Base-by-base conservation (phyloP, 331 rosid genomes). In the Telfairia occidentalis region DNA sequence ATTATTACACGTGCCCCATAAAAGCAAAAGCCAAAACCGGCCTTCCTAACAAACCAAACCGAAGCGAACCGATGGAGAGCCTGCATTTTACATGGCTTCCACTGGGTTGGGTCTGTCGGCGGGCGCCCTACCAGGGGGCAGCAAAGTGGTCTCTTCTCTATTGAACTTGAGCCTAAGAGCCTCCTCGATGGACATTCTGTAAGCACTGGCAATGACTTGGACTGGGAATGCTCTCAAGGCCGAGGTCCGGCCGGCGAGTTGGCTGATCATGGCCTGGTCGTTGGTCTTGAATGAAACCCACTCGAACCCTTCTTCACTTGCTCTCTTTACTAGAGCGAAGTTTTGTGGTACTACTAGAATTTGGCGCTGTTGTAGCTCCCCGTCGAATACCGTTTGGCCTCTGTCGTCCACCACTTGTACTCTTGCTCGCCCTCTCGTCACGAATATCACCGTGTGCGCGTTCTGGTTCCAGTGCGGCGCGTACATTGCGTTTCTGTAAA, bases 231-330 rank as follows among this genome's bases (percentile, higher is more conserved):
- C 84, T 29, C 61, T 54, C 9, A 92, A 21, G 7, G 35, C 16
- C 0, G 92, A 89, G 24, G 73, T 71, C 30, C 79, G 42, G 0
- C 96, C 96, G 0, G 86, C 90, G 1, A 92, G 82, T 0, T 84
- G 78, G 63, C 49, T 85, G 0, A 80, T 63, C 63, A 7, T 12
- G 5, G 92, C 84, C 1, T 21, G 61, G n/a, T 86, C 89, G 34
- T 77, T 67, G 0, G 95, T 92, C 88, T 84, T 88, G 87, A 88
- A 88, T 6, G 92, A 10, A 19, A 90, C 78, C 75, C 87, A 90
- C 48, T 37, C 42, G 80, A 90, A 90, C 42, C 80, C 83, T 28
- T 90, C 80, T 23, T 79, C 81, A 42, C 45, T n/a, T 1, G 95
- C 82, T 54, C 53, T 75, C 8, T 81, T 76, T 2, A 89, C 78